These are phyloP conservation scores for Vachellia pachyceras DNA, from an alignment of 306 rosid species.

Conservation along the genomic window DNA sequence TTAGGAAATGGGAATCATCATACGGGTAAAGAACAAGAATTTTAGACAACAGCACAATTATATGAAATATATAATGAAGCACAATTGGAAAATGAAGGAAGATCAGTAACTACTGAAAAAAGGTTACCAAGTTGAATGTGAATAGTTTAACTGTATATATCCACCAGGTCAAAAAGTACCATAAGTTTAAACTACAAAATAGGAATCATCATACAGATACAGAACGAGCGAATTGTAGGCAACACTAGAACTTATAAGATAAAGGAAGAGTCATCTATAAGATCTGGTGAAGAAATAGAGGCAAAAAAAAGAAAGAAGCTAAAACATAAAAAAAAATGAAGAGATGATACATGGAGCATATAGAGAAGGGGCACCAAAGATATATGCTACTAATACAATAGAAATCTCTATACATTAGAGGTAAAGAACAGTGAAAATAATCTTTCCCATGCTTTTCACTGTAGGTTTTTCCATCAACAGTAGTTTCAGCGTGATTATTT, in stretches of 20 bases:
- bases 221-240: neutral
- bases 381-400: neutral
- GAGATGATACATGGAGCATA: neutral
- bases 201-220: neutral
- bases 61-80: neutral
- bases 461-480: neutral
- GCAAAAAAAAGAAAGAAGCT: neutral
- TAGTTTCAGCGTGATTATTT: neutral
- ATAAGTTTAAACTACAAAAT: neutral
- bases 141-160: no score
- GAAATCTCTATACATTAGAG: neutral
- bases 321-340: no score
- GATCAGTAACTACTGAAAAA: neutral
- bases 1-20: neutral
- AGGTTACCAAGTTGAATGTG: neutral
- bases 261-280: neutral
- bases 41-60: neutral
- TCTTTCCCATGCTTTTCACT: neutral
- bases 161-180: neutral
- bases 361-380: no score
- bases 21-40: neutral
- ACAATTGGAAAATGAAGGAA: neutral
- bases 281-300: neutral
- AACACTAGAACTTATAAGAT: neutral
- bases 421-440: neutral